Evolutionary conservation across 148 eudicot species (phyloP), one percentile per base, ranked within the genome.

Genomic region (Vaccinium vitisidaea): DNA sequence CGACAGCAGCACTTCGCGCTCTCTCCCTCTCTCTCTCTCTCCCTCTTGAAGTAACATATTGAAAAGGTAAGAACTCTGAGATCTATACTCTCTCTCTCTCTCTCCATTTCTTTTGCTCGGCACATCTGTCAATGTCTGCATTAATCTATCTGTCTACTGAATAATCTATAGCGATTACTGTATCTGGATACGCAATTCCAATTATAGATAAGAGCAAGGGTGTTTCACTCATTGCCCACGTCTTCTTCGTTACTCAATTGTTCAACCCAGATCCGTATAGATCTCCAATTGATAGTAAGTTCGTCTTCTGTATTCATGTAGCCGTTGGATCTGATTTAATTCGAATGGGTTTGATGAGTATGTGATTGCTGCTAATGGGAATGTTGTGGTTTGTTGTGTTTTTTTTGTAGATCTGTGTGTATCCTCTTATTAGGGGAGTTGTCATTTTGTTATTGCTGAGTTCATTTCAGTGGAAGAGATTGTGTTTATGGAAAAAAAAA

Each of bases 251-350:
- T 32, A 36, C n/a, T 18, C 23, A 16, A 36, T 39, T 21, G 65
- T 82, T 82, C 52, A 21, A 7, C 32, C 52, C 83, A 81, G 83
- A 65, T 81, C 83, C 25, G 6, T 8, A 52, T 43, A 12, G 23
- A 63, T 46, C 74, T 19, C 80, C 25, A 1, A 12, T 12, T 55
- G 15, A 12, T 3, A 58, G 84, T 82, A 21, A 82, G 84, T 82
- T 71, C 18, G 32, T 48, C 61, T 11, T 18, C 8, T 71, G 10
- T 49, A 25, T 50, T 48, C 77, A 36, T 50, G 43, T 82, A 18
- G 13, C 14, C 21, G 18, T 67, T 71, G 65, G 84, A 82, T 82
- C 78, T 71, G 78, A 54, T 71, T 71, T 6, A 52, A 21, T 30
- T 53, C 39, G 70, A 65, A n/a, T 65, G 53, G n/a, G 5, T 82